phyloP scores from a whole-genome alignment of 805 yeast genomes.

The Wickerhamiella hasegawae region DNA sequence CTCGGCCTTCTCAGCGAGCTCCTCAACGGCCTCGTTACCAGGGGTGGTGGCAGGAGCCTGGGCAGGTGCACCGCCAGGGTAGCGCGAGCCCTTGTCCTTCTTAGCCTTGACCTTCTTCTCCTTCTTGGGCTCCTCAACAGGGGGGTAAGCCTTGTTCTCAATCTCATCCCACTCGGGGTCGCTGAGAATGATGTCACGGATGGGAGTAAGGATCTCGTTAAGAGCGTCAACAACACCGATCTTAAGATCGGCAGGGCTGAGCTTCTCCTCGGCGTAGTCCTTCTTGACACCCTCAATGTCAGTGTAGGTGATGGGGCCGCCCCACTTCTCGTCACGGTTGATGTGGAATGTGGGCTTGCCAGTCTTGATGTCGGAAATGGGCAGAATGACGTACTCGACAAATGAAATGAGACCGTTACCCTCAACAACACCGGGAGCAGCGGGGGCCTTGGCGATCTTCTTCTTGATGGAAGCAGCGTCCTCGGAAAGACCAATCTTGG shows the following conservation, averaged over 20 bases:
- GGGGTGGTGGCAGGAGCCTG: conserved; percentile 5
- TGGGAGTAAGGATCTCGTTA: conserved; percentile 66
- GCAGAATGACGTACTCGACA: conserved; percentile 67
- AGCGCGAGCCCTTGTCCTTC: conserved; percentile 65
- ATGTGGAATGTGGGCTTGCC: conserved; percentile 49
- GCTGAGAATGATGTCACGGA: conserved; percentile 48
- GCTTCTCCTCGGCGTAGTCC: conserved; percentile 56
- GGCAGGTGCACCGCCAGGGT: conserved; percentile 41
- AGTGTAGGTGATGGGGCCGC: conserved; percentile 71
- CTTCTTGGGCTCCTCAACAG: conserved; percentile 40
- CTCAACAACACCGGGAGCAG: conserved; percentile 86
- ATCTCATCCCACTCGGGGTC: conserved; percentile 63
- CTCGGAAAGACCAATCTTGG: conserved; percentile 86
- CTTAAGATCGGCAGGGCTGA: conserved; percentile 89
- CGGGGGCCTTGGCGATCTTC: conserved; percentile 83
- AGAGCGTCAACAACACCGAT: conserved; percentile 80
- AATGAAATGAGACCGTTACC: conserved; percentile 85
- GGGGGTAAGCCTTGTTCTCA: conserved; percentile 71
- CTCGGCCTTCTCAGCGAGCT: conserved; percentile 16
- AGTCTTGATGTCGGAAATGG: conserved; percentile 61
- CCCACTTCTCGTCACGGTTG: conserved; percentile 91
- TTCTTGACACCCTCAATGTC: conserved; percentile 52
- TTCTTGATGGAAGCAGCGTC: conserved; percentile 76
- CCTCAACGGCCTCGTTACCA: conserved; percentile 10
- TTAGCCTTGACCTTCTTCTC: conserved; percentile 58